phyloP scores from a whole-genome alignment of 805 yeast genomes.

The Myxozyma neotropica region DNA sequence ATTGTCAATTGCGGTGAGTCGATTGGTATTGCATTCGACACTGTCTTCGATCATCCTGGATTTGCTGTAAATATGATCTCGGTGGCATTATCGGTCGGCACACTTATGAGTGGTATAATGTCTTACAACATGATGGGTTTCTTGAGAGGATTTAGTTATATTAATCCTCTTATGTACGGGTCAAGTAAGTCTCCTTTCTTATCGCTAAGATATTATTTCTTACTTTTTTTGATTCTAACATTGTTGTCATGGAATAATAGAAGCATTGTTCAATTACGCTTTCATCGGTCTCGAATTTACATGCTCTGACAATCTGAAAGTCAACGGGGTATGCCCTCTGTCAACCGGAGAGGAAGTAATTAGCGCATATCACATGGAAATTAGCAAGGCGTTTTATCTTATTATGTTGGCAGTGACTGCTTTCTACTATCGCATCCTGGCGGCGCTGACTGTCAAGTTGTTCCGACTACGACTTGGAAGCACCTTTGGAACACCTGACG shows the following conservation, averaged over 20 bases:
- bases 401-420: conserved; percentile 37
- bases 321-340: conserved; percentile 51
- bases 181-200: conserved; percentile 10
- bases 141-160: conserved; percentile 68
- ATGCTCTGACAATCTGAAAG: conserved; percentile 49
- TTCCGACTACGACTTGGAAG: conserved; percentile 13
- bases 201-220: too few relatives aligned
- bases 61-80: conserved; percentile 77
- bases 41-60: conserved; percentile 72
- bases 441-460: conserved; percentile 36
- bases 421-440: conserved; percentile 38
- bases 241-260: not conserved
- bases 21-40: conserved; percentile 77
- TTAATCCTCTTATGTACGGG: conserved; percentile 75
- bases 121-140: conserved; percentile 74
- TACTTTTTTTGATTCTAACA: not conserved
- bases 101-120: conserved; percentile 83
- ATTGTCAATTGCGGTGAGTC: conserved; percentile 80
- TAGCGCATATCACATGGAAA: conserved; percentile 51
- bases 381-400: conserved; percentile 28
- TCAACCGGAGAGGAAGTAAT: conserved; percentile 59
- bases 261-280: conserved; percentile 41
- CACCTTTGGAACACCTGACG: not conserved
- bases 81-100: conserved; percentile 65
- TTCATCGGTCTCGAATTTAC: conserved; percentile 55